Evolutionary conservation across 2,329 filamentous ascomycete species (phyloP), one percentile per base, ranked within the genome.

Genomic region (Penicillium digitatum): DNA sequence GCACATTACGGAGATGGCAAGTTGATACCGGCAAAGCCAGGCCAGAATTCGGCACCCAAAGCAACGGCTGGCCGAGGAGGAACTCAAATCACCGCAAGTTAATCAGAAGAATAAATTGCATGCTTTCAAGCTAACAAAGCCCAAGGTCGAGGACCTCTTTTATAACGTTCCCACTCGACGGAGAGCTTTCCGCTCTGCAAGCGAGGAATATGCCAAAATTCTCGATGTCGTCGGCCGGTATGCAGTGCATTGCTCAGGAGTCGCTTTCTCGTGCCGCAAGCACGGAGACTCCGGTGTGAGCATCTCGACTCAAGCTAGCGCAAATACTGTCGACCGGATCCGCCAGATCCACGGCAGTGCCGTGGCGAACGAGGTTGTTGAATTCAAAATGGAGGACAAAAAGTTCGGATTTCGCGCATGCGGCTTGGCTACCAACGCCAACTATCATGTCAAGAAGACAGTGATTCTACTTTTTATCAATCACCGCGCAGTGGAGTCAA

Each of bases 151-250:
- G 69, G 94, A 99, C 71, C 77, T 99, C 11, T 99, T 99, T 72
- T 99, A 96, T 79, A 99, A 96, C 66, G 85, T 97, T 1, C 92
- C 91, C 0, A 95, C 88, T 9, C 84, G 94, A 24, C 85, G 92
- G 34, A 85, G 86, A 62, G 94, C 95, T 11, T 99, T 99, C 68
- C 85, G 94, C 38, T 97, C 93, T 14, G 78, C 89, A 18, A 89
- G 91, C 35, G 94, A 99, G 68, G 95, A 99, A 71, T 97, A 95
- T 77, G 91, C 95, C 67, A 99, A 97, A 76, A 96, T 99, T 54
- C 86, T 97, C 26, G 94, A 99, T 69, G 85, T 96, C 69, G 88
- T 97, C 9, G 91, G 94, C 14, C 86, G 90, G 40, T 97, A 99
- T 74, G 90, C 94, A 27, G 84, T 99, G 10, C 94, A 99, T 72